These are phyloP conservation scores for Selaginella moellendorffii DNA, from an alignment of 75 land plant genomes.

Conservation along the genomic window DNA sequence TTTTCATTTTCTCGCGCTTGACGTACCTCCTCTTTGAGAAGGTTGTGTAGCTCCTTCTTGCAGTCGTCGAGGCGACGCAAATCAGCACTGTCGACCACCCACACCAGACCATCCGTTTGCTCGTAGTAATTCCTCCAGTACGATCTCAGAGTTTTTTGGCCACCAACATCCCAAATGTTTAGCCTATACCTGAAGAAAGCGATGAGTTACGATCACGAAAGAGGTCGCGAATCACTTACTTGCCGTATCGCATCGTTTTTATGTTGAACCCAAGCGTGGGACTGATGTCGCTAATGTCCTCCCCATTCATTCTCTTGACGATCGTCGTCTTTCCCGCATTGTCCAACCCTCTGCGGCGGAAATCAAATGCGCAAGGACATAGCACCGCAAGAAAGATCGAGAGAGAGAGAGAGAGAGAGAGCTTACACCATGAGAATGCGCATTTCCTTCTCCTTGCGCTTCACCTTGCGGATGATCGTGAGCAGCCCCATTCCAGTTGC, in stretches of 20 bases:
- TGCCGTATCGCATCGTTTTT: not conserved
- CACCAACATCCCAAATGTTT: slow-evolving; percentile 97
- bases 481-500: slow-evolving; percentile 95
- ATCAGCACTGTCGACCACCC: slow-evolving; percentile 97
- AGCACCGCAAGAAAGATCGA: too few relatives aligned
- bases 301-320: not conserved
- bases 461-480: slow-evolving; percentile 91
- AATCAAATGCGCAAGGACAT: too few relatives aligned
- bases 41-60: slow-evolving; percentile 67
- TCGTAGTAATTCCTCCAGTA: slow-evolving; percentile 98
- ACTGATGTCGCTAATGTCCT: not conserved
- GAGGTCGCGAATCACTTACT: too few relatives aligned
- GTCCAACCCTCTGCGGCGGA: not conserved
- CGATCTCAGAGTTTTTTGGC: slow-evolving; percentile 78
- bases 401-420: too few relatives aligned
- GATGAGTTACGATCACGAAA: too few relatives aligned
- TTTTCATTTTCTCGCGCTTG: too few relatives aligned
- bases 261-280: not conserved
- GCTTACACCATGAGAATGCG: too few relatives aligned
- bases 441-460: slow-evolving; percentile 92
- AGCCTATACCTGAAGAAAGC: slow-evolving; percentile 40
- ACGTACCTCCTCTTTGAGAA: slow-evolving; percentile 81
- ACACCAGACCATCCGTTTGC: slow-evolving; percentile 89
- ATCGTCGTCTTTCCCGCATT: not conserved
- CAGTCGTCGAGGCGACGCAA: slow-evolving; percentile 78